Evolutionary conservation across 306 rosid species (phyloP), one percentile per base, ranked within the genome.

Genomic region (barrel medic (Medicago truncatula)): DNA sequence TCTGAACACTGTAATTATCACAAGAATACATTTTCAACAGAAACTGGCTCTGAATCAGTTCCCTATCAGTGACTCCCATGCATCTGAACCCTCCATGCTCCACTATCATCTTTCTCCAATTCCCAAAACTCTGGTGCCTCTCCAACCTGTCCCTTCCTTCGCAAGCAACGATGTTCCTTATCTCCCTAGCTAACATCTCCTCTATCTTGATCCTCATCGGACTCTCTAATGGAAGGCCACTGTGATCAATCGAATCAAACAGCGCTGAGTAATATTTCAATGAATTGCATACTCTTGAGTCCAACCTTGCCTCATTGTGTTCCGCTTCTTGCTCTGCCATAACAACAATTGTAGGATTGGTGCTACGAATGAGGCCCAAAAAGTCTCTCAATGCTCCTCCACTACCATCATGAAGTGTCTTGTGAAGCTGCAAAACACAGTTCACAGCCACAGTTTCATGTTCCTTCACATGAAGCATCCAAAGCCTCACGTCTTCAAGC

Each of bases 381-480:
- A 96, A 92, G 60, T 92, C 98, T 63, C 94, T 86, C 53, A 92
- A 15, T 0, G 89, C 97, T 73, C 93, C 93, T 18, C 96, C 93
- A 39, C 61, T 85, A 7, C 64, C 81, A 49, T 92, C 97, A 40
- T 89, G 83, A 2, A 96, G 94, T 0, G 86, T 91, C 85, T 89
- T 92, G 87, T 96, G 99, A 1, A 96, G 92, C 82, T 96, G 99
- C 80, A 87, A 80, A 61, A 86, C 80, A 46, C 97, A 90, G 47
- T 96, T 96, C 65, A 92, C 92, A 2, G 96, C 97, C 40, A 96
- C 94, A 21, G 86, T 83, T 63, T 96, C 99, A 1, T 87, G 90
- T 71, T 96, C 96, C 92, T 92, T 96, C 59, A 96, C 98, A 76
- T 92, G 98, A 73, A 96, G 98, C 99, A 96, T 96, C 99, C 99